These are phyloP conservation scores for Sequoiadendron giganteum DNA, from an alignment of 75 land plant genomes.

Conservation along the genomic window DNA sequence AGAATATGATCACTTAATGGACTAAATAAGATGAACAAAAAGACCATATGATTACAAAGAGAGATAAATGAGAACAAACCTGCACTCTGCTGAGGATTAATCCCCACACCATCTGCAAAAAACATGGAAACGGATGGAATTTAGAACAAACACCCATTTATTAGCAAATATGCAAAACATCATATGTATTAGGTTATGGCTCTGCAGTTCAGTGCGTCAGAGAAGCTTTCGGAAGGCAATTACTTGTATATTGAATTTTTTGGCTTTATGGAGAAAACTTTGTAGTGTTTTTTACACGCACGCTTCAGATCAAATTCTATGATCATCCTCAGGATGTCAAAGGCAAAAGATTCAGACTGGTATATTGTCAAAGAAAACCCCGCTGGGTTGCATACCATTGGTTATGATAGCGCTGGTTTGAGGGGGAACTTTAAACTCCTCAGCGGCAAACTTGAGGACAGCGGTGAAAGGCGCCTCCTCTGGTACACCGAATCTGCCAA, in stretches of 20 bases:
- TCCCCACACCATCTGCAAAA: conserved; percentile 92
- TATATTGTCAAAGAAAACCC: neutral
- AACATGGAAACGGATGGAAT: neutral
- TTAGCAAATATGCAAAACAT: neutral
- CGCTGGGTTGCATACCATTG: conserved; percentile 49
- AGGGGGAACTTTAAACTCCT: conserved; percentile 99
- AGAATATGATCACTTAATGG: neutral
- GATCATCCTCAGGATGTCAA: too few relatives aligned
- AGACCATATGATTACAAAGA: neutral
- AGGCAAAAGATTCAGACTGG: neutral
- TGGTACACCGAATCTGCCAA: conserved; percentile 90
- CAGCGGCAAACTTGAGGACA: conserved; percentile 94
- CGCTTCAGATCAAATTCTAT: too few relatives aligned
- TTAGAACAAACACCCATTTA: neutral
- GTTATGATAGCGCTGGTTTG: conserved; percentile 99
- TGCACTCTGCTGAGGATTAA: conserved; percentile 99
- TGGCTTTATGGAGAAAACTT: too few relatives aligned
- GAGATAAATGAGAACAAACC: conserved; percentile 37
- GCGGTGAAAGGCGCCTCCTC: conserved; percentile 99
- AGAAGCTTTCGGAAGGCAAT: too few relatives aligned
- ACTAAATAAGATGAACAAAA: neutral
- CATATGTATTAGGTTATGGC: neutral
- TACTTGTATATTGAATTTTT: too few relatives aligned
- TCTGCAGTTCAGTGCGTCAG: too few relatives aligned
- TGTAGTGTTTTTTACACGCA: too few relatives aligned